phyloP scores from a whole-genome alignment of 345 rosid species.

The Heritiera littoralis region DNA sequence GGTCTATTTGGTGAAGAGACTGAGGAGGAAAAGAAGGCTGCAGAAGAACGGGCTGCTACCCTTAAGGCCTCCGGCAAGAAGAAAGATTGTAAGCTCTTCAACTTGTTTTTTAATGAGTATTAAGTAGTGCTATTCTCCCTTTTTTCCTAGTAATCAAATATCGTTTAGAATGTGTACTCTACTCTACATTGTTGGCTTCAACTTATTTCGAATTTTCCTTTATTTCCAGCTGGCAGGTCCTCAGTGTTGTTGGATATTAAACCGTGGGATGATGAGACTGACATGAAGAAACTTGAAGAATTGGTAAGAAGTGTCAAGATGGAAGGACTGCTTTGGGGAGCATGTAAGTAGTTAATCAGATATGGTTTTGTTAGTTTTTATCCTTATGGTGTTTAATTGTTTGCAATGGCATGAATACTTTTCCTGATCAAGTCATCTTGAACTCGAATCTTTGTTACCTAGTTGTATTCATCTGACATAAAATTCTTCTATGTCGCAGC shows the following conservation, averaged over 20 bases:
- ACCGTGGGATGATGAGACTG: conserved; percentile 94
- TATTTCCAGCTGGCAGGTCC: conserved; percentile 67
- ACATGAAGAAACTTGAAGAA: conserved; percentile 86
- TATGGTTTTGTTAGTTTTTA: background rate
- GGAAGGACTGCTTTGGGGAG: conserved; percentile 86
- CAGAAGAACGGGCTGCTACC: conserved; percentile 75
- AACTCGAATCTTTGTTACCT: background rate
- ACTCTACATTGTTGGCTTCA: background rate
- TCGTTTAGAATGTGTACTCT: too few species aligned
- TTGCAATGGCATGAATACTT: background rate
- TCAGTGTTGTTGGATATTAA: conserved; percentile 74
- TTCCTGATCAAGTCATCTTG: background rate
- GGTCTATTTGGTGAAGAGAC: conserved; percentile 88
- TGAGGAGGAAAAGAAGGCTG: conserved; percentile 89
- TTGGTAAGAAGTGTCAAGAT: conserved; percentile 61
- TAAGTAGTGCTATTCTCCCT: background rate
- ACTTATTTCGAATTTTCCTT: background rate
- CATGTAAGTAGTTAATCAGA: conserved; percentile 45
- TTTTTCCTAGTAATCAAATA: background rate
- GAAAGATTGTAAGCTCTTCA: conserved; percentile 50
- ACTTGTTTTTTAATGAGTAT: background rate
- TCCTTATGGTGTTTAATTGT: background rate
- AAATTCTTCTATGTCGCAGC: too few species aligned
- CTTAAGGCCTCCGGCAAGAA: conserved; percentile 55
- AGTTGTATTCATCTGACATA: too few species aligned